phyloP scores from a whole-genome alignment of 177 flowering plant genomes.

The Telopea speciosissima region DNA sequence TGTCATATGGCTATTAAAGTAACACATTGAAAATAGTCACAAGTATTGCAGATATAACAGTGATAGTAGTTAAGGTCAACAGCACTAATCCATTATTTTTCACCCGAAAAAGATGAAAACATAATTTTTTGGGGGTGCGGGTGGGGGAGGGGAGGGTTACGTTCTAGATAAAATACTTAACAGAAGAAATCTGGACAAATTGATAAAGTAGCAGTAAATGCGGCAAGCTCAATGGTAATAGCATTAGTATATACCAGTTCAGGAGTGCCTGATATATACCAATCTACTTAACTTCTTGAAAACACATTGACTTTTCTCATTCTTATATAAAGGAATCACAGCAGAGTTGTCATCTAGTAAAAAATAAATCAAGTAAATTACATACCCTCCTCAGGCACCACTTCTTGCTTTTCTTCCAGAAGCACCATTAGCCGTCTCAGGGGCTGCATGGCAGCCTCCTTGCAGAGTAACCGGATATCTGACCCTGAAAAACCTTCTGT shows the following conservation, averaged over 20 bases:
- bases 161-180: too few relatives aligned
- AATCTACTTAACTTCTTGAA: not conserved
- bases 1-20: too few relatives aligned
- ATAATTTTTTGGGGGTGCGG: too few relatives aligned
- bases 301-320: not conserved
- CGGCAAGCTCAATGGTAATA: too few relatives aligned
- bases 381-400: constrained; percentile 83
- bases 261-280: not conserved
- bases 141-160: too few relatives aligned
- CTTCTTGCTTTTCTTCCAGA: constrained; percentile 60
- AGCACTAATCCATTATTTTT: too few relatives aligned
- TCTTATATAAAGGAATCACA: not conserved
- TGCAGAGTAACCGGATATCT: constrained; percentile 86
- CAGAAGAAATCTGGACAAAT: too few relatives aligned
- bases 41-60: too few relatives aligned
- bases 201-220: too few relatives aligned
- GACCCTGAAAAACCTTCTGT: constrained; percentile 97
- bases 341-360: not conserved
- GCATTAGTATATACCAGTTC: not conserved
- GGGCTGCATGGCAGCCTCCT: constrained; percentile 99
- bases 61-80: too few relatives aligned
- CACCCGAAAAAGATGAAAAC: too few relatives aligned
- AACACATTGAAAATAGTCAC: too few relatives aligned
- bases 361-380: constrained; percentile 1
- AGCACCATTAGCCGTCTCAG: constrained; percentile 66